Evolutionary conservation across 768 basidiomycete genomes (phyloP), one percentile per base, ranked within the genome.

Genomic region (Suillus alpinus): DNA sequence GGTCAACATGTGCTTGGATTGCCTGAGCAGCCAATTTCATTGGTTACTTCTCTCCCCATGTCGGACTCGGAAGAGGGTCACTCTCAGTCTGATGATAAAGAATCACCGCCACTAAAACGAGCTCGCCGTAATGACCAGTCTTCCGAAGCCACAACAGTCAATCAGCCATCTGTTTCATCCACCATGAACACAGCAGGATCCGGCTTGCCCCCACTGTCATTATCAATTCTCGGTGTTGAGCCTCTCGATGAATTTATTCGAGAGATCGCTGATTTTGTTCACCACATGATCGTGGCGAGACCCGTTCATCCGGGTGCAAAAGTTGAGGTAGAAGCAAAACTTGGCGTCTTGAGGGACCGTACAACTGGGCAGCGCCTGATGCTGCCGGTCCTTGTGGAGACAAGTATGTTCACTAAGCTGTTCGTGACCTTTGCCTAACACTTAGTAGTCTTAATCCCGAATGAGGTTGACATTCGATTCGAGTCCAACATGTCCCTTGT

Each of bases 401-500:
- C 91, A 56, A 93, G 94, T 95, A 74, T 73, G 87, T 85, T 55
- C 31, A 47, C 57, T 56, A 40, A 20, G 4, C 6, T 36, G 40
- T 34, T 13, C 40, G 44, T 50, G 16, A 8, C 52, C 50, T 39
- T 51, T 46, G 40, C 20, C 46, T 67, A 49, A 67, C 46, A 41
- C 31, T 34, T 12, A 43, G 41, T 69, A 97, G 94, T 95, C 63
- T 76, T 96, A 6, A 65, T 75, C 5, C 86, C 89, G 9, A 84
- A 88, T 56, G 76, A 71, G 37, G 62, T 83, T 3, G 87, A 91
- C 55, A 70, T 86, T 59, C 86, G 87, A 13, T 98, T 98, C 73
- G 91, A 95, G 72, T 91, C 93, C 62, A 95, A 96, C 71, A 98
- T 99, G 95, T 84, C 92, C 46, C 75, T 81, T 64, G 93, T 96